A percentile compares a stretch with the other conserved stretches of the same genome.
phyloP scores from a whole-genome alignment of 2,329 filamentous ascomycete species.

The Paecilomyces variotii region DNA sequence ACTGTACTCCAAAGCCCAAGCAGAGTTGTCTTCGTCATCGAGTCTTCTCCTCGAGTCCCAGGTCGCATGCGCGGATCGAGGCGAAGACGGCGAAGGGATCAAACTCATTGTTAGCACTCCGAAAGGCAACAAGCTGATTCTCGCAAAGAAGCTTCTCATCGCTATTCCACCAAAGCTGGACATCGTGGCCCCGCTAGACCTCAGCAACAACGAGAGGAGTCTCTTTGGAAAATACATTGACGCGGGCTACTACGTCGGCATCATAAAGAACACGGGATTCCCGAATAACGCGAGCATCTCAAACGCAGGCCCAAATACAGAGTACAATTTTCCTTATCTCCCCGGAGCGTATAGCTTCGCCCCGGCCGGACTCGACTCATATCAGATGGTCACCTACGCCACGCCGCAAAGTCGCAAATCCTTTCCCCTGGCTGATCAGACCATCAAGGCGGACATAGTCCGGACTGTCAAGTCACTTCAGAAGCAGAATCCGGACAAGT shows the following conservation, averaged over 20 bases:
- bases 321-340: slow-evolving; percentile 20
- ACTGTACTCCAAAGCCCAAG: slow-evolving; percentile 32
- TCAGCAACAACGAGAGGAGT: slow-evolving; percentile 23
- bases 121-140: slow-evolving; percentile 18
- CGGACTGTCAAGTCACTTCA: slow-evolving; percentile 12
- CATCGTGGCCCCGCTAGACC: slow-evolving; percentile 27
- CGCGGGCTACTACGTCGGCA: slow-evolving; percentile 30
- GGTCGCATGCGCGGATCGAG: slow-evolving; percentile 24
- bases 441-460: slow-evolving; percentile 21
- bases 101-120: slow-evolving; percentile 19
- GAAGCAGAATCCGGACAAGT: slow-evolving; percentile 8
- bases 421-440: slow-evolving; percentile 11
- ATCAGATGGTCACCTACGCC: slow-evolving; percentile 13
- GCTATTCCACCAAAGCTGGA: slow-evolving; percentile 27
- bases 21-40: slow-evolving; percentile 18
- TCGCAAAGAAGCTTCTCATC: slow-evolving; percentile 28
- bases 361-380: slow-evolving; percentile 10
- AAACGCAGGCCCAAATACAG: slow-evolving; percentile 7
- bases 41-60: slow-evolving; percentile 32
- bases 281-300: slow-evolving; percentile 11
- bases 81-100: slow-evolving; percentile 14
- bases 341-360: slow-evolving; percentile 21
- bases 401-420: background rate
- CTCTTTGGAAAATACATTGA: slow-evolving; percentile 34
- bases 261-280: slow-evolving; percentile 34